These are phyloP conservation scores for Hypomontagnella monticulosa DNA, from an alignment of 495 filamentous ascomycete genomes.

Conservation along the genomic window DNA sequence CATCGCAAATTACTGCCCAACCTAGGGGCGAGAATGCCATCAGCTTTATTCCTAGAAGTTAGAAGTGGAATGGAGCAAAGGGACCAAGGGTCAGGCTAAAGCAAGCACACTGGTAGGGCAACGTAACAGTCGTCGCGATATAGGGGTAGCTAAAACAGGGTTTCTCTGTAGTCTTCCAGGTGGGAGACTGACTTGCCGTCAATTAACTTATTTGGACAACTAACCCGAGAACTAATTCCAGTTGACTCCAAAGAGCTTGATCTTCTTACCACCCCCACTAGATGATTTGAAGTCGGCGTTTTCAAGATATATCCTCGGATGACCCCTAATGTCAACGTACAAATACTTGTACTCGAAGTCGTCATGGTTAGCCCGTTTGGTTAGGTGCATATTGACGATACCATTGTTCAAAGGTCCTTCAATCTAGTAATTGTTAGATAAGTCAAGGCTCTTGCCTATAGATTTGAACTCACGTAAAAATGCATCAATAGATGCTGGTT, in stretches of 20 bases:
- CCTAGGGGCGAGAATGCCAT: too few species aligned
- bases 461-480: conserved; percentile 73
- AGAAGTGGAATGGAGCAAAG: too few species aligned
- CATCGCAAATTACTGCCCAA: too few species aligned
- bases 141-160: too few species aligned
- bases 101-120: too few species aligned
- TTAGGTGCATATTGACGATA: conserved; percentile 79
- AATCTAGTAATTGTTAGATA: conserved; percentile 64
- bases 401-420: conserved; percentile 83
- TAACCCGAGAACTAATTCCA: conserved; percentile 60
- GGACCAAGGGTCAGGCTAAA: too few species aligned
- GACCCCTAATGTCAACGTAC: conserved; percentile 75
- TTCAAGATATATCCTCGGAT: conserved; percentile 70
- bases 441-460: background rate
- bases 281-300: conserved; percentile 60
- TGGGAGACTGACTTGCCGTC: background rate
- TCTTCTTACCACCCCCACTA: conserved; percentile 49
- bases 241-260: conserved; percentile 69
- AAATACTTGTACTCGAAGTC: conserved; percentile 86
- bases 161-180: background rate
- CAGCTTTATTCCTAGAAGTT: too few species aligned
- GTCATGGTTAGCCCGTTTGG: conserved; percentile 63
- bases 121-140: too few species aligned
- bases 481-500: conserved; percentile 86
- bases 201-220: background rate